Conservation (phyloP, 495 filamentous ascomycete species). For the Penicillium bialowiezense region DNA sequence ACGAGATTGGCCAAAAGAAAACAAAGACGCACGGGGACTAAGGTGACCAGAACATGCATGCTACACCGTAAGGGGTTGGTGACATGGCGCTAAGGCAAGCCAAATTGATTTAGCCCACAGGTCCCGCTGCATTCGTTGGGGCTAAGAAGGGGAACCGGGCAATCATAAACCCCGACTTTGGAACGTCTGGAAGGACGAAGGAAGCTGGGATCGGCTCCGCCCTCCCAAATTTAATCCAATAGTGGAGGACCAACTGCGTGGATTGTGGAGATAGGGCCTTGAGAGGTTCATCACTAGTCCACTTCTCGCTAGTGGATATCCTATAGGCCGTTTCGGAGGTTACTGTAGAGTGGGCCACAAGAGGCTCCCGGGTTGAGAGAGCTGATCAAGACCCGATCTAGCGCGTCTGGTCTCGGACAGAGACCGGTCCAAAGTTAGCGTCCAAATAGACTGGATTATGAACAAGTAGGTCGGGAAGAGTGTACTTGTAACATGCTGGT, state of each 20-base stretch:
- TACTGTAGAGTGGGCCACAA: conserved; percentile 9
- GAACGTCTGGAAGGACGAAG: conserved; percentile 29
- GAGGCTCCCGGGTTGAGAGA: conserved; percentile 14
- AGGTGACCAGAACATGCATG: conserved; percentile 15
- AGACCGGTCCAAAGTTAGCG: conserved; percentile 10
- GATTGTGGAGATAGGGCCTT: conserved; percentile 2
- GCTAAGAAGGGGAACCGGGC: conserved; percentile 13
- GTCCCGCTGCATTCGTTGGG: conserved; percentile 22
- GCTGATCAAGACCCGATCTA: conserved; percentile 17
- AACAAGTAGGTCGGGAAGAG: too few species aligned
- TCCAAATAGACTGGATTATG: background rate
- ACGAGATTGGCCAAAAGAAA: background rate
- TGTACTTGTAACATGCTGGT: too few species aligned
- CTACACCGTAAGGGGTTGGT: conserved; percentile 27
- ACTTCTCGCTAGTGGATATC: background rate
- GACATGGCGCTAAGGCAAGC: conserved; percentile 30
- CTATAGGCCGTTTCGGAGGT: conserved; percentile 7
- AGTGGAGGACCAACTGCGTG: background rate
- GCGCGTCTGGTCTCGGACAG: conserved; percentile 14
- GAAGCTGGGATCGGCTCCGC: conserved; percentile 21
- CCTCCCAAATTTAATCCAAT: conserved; percentile 1
- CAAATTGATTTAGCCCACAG: conserved; percentile 22
- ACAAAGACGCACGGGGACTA: conserved; percentile 6
- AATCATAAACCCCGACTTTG: conserved; percentile 15
- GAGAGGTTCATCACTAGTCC: conserved; percentile 8